Conservation (phyloP, 1,139 yeast species). For the Debaryomyces udenii region DNA sequence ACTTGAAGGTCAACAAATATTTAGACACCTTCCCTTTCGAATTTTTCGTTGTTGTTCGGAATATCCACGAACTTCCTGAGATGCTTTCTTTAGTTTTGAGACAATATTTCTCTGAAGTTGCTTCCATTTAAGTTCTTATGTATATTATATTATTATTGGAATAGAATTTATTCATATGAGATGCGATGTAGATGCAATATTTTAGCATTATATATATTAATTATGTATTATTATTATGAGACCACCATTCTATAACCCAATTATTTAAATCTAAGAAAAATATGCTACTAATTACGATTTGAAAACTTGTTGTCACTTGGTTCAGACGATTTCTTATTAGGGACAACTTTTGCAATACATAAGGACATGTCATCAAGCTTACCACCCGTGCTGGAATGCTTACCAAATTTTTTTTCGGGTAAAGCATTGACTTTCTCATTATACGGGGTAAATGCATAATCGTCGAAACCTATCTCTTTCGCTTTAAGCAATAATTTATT, state of each 20-base stretch:
- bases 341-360: slow-evolving; percentile 49
- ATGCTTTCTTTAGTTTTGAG: slow-evolving; percentile 87
- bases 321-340: slow-evolving; percentile 15
- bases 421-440: slow-evolving; percentile 54
- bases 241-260: slow-evolving; percentile 1
- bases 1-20: slow-evolving; percentile 78
- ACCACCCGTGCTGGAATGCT: slow-evolving; percentile 51
- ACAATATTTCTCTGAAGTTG: slow-evolving; percentile 81
- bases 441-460: slow-evolving; percentile 57
- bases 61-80: slow-evolving; percentile 87
- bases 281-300: neutral
- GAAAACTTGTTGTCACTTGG: too few relatives aligned
- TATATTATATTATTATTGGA: too few relatives aligned
- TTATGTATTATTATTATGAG: neutral
- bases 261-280: neutral
- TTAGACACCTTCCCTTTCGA: slow-evolving; percentile 96
- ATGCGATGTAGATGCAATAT: neutral
- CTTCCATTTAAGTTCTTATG: slow-evolving; percentile 24
- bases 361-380: slow-evolving; percentile 60
- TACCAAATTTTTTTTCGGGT: slow-evolving; percentile 35
- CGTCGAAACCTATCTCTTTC: slow-evolving; percentile 57
- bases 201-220: neutral
- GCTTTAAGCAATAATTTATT: slow-evolving; percentile 44
- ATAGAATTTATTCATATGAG: neutral
- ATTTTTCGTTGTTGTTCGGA: slow-evolving; percentile 89